phyloP scores from a whole-genome alignment of 2,329 filamentous ascomycete species.

The Colletotrichum sp. region DNA sequence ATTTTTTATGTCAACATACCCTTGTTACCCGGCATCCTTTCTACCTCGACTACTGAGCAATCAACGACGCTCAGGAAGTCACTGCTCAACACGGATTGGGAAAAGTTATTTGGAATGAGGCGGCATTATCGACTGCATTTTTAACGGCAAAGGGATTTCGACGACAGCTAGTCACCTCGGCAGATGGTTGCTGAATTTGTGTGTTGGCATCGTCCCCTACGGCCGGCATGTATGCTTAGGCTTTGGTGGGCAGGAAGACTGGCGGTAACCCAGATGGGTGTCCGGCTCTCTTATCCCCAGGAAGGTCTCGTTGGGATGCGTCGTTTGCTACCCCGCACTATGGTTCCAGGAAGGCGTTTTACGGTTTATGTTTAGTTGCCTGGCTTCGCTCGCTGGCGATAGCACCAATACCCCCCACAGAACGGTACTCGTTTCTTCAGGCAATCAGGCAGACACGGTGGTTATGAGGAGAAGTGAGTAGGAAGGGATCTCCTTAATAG shows the following conservation, averaged over 20 bases:
- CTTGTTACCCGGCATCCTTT: conserved; percentile 22
- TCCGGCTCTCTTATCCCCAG: conserved; percentile 24
- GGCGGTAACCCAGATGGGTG: conserved; percentile 40
- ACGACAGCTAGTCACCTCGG: conserved; percentile 10
- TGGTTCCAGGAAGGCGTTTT: conserved; percentile 42
- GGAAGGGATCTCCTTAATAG: conserved; percentile 16
- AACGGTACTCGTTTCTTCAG: conserved; percentile 38
- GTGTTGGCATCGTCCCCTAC: neutral
- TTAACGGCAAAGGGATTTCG: conserved; percentile 15
- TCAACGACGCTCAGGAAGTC: conserved; percentile 15
- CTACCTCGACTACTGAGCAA: conserved; percentile 12
- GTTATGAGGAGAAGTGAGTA: conserved; percentile 11
- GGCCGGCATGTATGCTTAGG: conserved; percentile 20
- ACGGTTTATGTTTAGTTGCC: conserved; percentile 42
- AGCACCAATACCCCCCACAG: conserved; percentile 41
- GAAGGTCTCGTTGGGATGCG: conserved; percentile 15
- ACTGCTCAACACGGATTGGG: conserved; percentile 22
- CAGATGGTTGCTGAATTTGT: conserved; percentile 1
- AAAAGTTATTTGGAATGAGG: conserved; percentile 23
- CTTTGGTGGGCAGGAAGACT: conserved; percentile 42
- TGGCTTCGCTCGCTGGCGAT: conserved; percentile 28
- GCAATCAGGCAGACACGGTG: conserved; percentile 28
- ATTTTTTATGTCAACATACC: conserved; percentile 25
- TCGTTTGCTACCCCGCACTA: conserved; percentile 18
- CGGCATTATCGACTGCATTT: conserved; percentile 23